Conservation (phyloP, 371 early-diverging fungal species). For the Dentiscutata heterogama region DNA sequence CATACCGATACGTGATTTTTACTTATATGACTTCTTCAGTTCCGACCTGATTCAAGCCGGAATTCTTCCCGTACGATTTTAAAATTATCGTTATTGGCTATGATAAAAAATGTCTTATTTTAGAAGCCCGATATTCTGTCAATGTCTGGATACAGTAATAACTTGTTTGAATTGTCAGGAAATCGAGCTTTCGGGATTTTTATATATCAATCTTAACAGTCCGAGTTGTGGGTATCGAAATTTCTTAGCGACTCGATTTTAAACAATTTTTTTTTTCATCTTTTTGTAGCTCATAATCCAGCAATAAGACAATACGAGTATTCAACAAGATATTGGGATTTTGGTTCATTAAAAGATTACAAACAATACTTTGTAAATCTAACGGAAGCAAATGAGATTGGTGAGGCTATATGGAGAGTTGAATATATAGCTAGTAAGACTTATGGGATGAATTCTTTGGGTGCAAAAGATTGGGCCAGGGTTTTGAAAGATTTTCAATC, state of each 20-base stretch:
- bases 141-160: no score
- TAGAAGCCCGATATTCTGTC: no score
- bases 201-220: no score
- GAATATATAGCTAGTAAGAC: constrained; percentile 61
- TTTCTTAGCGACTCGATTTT: neutral
- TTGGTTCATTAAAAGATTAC: constrained; percentile 59
- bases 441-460: constrained; percentile 54
- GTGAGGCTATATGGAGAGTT: constrained; percentile 50
- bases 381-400: constrained; percentile 52
- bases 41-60: no score
- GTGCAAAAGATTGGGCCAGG: constrained; percentile 22
- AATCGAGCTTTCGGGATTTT: no score
- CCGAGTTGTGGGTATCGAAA: no score
- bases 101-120: no score
- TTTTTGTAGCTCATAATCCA: constrained; percentile 56
- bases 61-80: no score
- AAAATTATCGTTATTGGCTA: no score
- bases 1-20: no score
- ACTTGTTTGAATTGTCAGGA: no score
- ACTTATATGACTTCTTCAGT: no score
- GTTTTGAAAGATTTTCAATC: constrained; percentile 28
- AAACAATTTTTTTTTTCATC: neutral
- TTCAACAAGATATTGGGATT: constrained; percentile 46
- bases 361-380: constrained; percentile 67
- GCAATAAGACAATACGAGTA: constrained; percentile 64